Evolutionary conservation across 768 basidiomycete species (phyloP).

Genomic region (Pholiota molesta): DNA sequence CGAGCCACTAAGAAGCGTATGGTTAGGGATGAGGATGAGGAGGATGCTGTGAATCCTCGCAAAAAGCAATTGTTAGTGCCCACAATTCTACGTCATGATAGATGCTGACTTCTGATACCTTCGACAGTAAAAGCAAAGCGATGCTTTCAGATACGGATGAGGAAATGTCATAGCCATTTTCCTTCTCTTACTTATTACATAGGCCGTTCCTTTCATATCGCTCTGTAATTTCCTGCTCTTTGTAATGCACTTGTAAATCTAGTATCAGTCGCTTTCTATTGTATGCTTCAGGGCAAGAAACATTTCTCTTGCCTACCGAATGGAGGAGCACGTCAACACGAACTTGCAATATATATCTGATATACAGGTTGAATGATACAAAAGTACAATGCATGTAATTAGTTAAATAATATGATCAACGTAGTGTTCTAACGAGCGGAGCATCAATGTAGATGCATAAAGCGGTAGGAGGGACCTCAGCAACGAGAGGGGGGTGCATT

Average conservation of each 20-base stretch:
- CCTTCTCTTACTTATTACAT: neutral
- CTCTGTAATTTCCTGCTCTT: conserved; percentile 1
- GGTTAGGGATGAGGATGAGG: conserved; percentile 81
- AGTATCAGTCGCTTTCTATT: neutral
- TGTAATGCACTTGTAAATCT: conserved; percentile 9
- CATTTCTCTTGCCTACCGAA: too few species aligned
- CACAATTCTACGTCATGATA: conserved; percentile 7
- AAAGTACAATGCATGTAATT: conserved; percentile 3
- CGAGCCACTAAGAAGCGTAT: conserved; percentile 70
- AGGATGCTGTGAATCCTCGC: conserved; percentile 58
- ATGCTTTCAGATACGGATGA: conserved; percentile 88
- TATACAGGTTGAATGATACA: conserved; percentile 3
- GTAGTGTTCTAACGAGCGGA: neutral
- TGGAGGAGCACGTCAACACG: neutral
- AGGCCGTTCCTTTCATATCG: conserved; percentile 1
- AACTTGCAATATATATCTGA: conserved; percentile 1
- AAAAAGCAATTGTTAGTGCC: conserved; percentile 76
- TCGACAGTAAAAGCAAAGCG: conserved; percentile 82
- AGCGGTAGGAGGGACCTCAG: neutral
- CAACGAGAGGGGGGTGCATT: neutral
- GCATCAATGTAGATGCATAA: neutral
- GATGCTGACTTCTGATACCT: conserved; percentile 7
- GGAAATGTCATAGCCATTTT: conserved; percentile 51
- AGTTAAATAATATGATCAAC: neutral
- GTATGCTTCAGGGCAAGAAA: too few species aligned